Percentiles rank a stretch among this genome's conserved stretches.
Conservation (phyloP, 345 rosid species). For the Hypericum perforatum region DNA sequence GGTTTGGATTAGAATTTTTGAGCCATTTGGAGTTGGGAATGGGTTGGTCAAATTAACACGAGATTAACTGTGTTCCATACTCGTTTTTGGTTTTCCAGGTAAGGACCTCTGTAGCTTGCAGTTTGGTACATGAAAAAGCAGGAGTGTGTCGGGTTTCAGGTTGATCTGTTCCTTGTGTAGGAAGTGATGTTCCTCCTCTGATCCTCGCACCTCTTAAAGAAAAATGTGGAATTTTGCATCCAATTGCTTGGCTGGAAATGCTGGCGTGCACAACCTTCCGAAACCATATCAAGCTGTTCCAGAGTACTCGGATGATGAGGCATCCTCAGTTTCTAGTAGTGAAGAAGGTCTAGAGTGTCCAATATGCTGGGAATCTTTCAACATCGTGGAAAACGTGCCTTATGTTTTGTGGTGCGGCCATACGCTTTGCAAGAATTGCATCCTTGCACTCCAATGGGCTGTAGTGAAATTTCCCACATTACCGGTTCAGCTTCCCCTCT, state of each 20-base stretch:
- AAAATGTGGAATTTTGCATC: conserved; percentile 13
- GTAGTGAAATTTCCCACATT: conserved; percentile 62
- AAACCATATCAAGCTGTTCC: conserved; percentile 1
- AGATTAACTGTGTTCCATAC: no score
- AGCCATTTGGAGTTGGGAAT: no score
- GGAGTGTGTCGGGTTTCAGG: not conserved
- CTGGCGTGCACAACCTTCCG: not conserved
- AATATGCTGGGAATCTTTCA: conserved; percentile 84
- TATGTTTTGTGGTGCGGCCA: conserved; percentile 93
- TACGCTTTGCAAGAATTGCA: conserved; percentile 78
- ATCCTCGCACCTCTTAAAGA: conserved; percentile 1
- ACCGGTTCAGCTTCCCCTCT: conserved; percentile 80
- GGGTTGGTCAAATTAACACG: no score
- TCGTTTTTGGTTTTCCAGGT: no score
- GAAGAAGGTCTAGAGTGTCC: conserved; percentile 86
- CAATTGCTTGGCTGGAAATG: conserved; percentile 6
- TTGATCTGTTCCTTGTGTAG: not conserved
- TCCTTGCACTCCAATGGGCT: conserved; percentile 72
- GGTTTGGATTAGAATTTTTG: no score
- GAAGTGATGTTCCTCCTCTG: conserved; percentile 7
- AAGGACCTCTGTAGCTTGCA: no score
- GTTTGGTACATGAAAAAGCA: not conserved
- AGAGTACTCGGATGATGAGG: conserved; percentile 7
- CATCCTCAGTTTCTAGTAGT: conserved; percentile 13
- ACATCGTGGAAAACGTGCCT: conserved; percentile 86